Evolutionary conservation across 768 basidiomycete species (phyloP).

Genomic region (Phlebiopsis flavidoalba): DNA sequence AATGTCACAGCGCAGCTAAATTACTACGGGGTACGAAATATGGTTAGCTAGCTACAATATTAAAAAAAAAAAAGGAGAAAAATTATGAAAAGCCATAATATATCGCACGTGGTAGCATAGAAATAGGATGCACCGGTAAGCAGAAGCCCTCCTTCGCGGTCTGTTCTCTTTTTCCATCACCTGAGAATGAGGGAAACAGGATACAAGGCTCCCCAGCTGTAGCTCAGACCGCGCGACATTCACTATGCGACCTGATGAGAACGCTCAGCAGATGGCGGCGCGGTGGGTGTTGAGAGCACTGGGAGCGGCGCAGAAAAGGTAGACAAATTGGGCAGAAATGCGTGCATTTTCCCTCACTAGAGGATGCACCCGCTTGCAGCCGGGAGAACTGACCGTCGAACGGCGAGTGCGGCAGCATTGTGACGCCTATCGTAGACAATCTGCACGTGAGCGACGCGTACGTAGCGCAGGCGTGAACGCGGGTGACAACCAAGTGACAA

Average conservation of each 20-base stretch:
- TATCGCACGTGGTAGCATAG: too few species aligned
- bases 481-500: conserved; percentile 1
- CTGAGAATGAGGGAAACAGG: too few species aligned
- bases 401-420: neutral
- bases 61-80: too few species aligned
- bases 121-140: too few species aligned
- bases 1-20: neutral
- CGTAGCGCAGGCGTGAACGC: neutral
- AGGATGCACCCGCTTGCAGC: neutral
- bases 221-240: too few species aligned
- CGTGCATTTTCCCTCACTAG: neutral
- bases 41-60: too few species aligned
- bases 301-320: neutral
- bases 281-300: neutral
- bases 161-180: too few species aligned
- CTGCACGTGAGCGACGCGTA: conserved; percentile 6
- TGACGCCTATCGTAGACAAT: neutral
- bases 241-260: too few species aligned
- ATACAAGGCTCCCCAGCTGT: too few species aligned
- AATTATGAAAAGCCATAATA: neutral
- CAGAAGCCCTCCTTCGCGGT: too few species aligned
- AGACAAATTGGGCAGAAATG: neutral
- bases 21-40: neutral
- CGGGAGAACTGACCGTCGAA: neutral
- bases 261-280: too few species aligned